Evolutionary conservation across 1,284 basidiomycete genomes (phyloP), one percentile per base, ranked within the genome.

Genomic region (Ceratobasidium sp.): DNA sequence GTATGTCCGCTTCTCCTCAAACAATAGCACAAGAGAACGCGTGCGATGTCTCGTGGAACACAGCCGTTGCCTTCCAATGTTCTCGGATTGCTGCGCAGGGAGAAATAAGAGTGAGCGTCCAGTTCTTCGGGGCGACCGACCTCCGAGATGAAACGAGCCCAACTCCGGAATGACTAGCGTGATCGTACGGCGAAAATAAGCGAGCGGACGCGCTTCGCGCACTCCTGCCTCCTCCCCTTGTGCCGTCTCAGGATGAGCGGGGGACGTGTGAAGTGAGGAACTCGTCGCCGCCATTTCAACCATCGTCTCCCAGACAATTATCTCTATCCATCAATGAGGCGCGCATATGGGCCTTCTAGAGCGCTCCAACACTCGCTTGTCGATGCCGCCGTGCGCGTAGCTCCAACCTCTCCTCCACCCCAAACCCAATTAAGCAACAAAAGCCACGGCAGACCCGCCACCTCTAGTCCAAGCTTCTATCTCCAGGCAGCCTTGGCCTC

Each of bases 41-140:
- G 24, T 72, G 69, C 44, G 57, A 62, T 31, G 69, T 72, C 31
- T 60, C 57, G 48, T 72, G 69, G 57, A 72, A 62, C 47, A 62
- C 69, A 41, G 69, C 69, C 69, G 69, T 72, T 22, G 69, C 69
- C 69, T 72, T 72, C 69, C 69, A 72, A 62, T 72, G 69, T 62
- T 72, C 69, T 59, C 69, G 69, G 45, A 72, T 62, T 45, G 69
- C 69, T 72, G 22, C 17, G 41, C 41, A 44, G 27, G 60, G 41
- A 11, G 29, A 24, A 27, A 54, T 51, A 27, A 63, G 48, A 41
- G 47, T 62, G 27, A 63, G 60, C 27, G 8, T 1, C 19, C 22
- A 31, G 36, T 44, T 33, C 59, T 17, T n/a, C 27, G 14, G 36
- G 24, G 15, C 19, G 59, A 24, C 11, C 27, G 54, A 50, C 50